Evolutionary conservation across 169 alveolate genomes (phyloP).

Genomic region (Miamiensis avidus): DNA sequence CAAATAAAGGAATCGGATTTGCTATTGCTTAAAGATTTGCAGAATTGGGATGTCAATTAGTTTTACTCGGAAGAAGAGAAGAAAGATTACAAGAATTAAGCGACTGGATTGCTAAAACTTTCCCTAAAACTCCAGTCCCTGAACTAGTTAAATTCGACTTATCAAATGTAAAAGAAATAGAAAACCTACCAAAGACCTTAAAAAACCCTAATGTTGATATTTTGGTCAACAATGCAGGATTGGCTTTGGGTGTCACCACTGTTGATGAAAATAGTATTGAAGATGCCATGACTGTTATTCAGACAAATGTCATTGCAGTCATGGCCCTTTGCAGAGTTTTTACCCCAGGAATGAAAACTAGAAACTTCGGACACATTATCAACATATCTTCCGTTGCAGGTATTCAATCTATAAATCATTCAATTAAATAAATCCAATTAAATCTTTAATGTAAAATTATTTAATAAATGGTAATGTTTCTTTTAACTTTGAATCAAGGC

Average conservation of each 20-base stretch:
- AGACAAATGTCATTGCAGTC: background rate
- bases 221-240: background rate
- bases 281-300: background rate
- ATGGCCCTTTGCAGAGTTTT: background rate
- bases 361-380: background rate
- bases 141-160: background rate
- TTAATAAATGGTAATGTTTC: background rate
- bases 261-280: background rate
- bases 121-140: background rate
- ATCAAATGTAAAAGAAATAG: background rate
- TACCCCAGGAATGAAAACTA: background rate
- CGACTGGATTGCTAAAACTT: background rate
- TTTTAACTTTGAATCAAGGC: background rate
- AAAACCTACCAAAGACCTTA: background rate
- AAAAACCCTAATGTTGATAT: background rate
- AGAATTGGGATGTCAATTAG: background rate
- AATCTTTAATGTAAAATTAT: no score
- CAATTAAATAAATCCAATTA: no score
- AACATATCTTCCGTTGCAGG: background rate
- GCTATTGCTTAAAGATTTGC: background rate
- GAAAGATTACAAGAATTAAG: background rate
- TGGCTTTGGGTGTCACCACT: background rate
- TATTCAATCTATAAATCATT: no score
- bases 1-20: background rate
- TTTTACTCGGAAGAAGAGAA: background rate